Conservation (phyloP, 164 flowering plant genomes). For the Hamamelis virginiana region DNA sequence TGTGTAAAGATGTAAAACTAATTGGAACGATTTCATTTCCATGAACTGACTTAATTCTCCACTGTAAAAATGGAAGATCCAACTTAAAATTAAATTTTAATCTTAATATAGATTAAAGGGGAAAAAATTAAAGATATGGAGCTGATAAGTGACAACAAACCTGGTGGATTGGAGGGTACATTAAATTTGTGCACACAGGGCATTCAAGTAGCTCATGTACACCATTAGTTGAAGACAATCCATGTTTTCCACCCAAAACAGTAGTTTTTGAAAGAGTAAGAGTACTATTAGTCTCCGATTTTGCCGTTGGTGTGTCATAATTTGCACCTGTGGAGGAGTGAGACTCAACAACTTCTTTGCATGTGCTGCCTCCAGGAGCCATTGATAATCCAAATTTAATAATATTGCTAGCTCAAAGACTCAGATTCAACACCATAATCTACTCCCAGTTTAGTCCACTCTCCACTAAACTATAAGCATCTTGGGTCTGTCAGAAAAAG, state of each 20-base stretch:
- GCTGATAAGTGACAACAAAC: conserved; percentile 26
- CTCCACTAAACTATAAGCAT: not conserved
- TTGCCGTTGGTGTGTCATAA: conserved; percentile 34
- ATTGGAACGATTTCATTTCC: too few relatives aligned
- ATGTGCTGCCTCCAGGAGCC: conserved; percentile 62
- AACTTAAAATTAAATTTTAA: not conserved
- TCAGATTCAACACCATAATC: not conserved
- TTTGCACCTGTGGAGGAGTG: conserved; percentile 30
- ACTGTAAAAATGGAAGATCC: not conserved
- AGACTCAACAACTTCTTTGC: conserved; percentile 54
- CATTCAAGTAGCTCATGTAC: conserved; percentile 78
- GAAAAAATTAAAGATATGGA: not conserved
- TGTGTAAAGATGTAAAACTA: too few relatives aligned
- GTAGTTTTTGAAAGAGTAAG: conserved; percentile 23
- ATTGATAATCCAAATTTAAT: conserved; percentile 21
- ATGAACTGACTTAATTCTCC: too few relatives aligned
- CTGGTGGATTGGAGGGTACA: conserved; percentile 87
- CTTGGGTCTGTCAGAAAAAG: not conserved
- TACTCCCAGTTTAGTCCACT: not conserved
- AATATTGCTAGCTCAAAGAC: not conserved
- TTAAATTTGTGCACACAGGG: conserved; percentile 58
- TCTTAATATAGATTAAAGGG: not conserved
- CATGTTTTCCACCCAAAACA: conserved; percentile 37
- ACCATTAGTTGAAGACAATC: conserved; percentile 47
- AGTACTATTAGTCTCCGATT: conserved; percentile 25